These are phyloP conservation scores for Phaffia rhodozyma DNA, from an alignment of 1,284 basidiomycete genomes.

Conservation along the genomic window DNA sequence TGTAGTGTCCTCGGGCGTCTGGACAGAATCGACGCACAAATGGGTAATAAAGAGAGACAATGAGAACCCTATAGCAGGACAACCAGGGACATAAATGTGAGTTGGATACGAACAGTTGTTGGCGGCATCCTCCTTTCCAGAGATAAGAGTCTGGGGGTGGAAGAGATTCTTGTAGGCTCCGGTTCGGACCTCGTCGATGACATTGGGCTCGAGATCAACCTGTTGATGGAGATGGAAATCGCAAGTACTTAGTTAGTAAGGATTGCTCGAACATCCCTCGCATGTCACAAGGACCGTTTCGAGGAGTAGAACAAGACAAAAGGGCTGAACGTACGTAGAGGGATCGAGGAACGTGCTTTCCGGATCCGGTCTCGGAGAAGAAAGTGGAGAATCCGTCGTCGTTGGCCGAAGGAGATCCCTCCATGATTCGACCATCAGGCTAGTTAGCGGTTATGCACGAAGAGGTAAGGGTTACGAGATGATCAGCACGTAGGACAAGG, in stretches of 20 bases:
- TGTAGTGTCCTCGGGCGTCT: constrained; percentile 98
- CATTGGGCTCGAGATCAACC: constrained; percentile 88
- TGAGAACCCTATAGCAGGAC: not conserved
- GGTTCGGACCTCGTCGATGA: constrained; percentile 89
- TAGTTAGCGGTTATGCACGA: constrained; percentile 31
- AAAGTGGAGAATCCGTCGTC: constrained; percentile 88
- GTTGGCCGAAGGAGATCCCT: constrained; percentile 56
- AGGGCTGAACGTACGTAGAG: constrained; percentile 54
- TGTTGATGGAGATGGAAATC: constrained; percentile 13
- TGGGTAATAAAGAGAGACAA: not conserved
- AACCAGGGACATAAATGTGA: constrained; percentile 17
- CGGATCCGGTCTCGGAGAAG: constrained; percentile 54
- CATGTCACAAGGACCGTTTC: not conserved
- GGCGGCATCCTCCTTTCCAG: constrained; percentile 97
- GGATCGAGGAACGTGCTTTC: constrained; percentile 95
- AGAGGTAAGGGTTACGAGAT: not conserved
- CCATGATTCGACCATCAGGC: constrained; percentile 82
- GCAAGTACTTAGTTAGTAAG: no score
- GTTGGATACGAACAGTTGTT: constrained; percentile 71
- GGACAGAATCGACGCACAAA: constrained; percentile 8
- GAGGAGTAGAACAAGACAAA: not conserved
- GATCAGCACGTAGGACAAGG: constrained; percentile 6
- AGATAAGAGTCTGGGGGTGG: constrained; percentile 98
- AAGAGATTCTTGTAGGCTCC: constrained; percentile 91
- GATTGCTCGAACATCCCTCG: not conserved